Base-by-base conservation (phyloP, 2,329 filamentous ascomycete species). In the Phialocephala sp. region DNA sequence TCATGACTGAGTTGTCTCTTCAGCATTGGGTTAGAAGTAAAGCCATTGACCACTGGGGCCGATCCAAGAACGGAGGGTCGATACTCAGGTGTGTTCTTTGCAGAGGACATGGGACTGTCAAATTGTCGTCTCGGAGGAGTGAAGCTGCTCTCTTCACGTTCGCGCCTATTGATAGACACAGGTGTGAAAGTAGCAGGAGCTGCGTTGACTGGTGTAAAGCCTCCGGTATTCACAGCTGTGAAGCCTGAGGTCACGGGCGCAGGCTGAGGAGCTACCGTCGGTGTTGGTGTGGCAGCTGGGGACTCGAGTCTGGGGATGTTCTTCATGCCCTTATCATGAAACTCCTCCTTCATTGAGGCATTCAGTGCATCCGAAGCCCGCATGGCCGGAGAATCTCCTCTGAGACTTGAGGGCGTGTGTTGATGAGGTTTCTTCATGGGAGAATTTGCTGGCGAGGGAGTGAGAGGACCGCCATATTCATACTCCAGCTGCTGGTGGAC, bases 401-500 rank as follows among this genome's bases (percentile, higher is more conserved):
- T 81, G 1, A 85, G 76, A 68, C 84, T 86, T 1, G 83, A 83
- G 0, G 87, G 87, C 0, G 87, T 89, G 69, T 88, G 83, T 73
- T 85, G 82, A 62, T 79, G 82, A 6, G 86, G 89, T 64, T 85
- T 84, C 74, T 89, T 94, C 75, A 93, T 82, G 1, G 94, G 93
- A 39, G 88, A 90, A 79, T 92, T 78, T 76, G 90, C 79, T 2
- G 94, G 93, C 4, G 88, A 90, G 20, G 89, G 89, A 0, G 94
- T 97, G 67, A 95, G 87, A 18, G 94, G 93, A 0, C 94, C 95
- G 66, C 94, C 94, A 74, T 97, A 93, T 77, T 98, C 94, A 68
- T 91, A 87, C 77, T 98, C 94, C 11, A 98, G 82, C 78, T 97
- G 93, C 74, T 97, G 94, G 73, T 97, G 94, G n/a, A 98, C 94